phyloP scores from a whole-genome alignment of 208 protist species.

The Phytomonas sp. region DNA sequence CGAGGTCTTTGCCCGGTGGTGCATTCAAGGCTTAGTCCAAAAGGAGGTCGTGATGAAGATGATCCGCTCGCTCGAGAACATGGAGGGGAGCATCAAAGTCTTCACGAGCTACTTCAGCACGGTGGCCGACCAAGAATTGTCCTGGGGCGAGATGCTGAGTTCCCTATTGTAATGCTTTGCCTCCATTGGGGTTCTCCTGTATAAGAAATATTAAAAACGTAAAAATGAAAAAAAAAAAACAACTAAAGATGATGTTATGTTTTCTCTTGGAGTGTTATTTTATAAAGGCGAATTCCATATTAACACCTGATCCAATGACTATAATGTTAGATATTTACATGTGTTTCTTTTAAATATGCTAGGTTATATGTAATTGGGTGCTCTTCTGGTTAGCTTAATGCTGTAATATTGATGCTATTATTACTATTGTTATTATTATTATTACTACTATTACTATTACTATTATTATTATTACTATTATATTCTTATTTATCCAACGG shows the following conservation, averaged over 20 bases:
- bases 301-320: background rate
- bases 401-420: background rate
- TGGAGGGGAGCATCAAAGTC: conserved; percentile 16
- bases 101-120: conserved; percentile 42
- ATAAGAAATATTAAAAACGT: background rate
- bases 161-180: conserved; percentile 13
- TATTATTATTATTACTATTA: too few relatives aligned
- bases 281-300: background rate
- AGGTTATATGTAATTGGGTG: background rate
- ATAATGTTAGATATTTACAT: conserved; percentile 8
- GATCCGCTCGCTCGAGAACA: conserved; percentile 25
- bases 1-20: conserved; percentile 51
- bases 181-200: background rate
- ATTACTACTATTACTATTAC: too few relatives aligned
- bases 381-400: background rate
- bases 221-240: conserved; percentile 2
- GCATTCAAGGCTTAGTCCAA: conserved; percentile 27
- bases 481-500: too few relatives aligned
- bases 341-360: background rate
- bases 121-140: conserved; percentile 29
- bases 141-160: conserved; percentile 24
- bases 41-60: conserved; percentile 29
- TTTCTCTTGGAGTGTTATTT: background rate
- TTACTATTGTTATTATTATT: too few relatives aligned
- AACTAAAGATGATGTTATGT: background rate